These are phyloP conservation scores for Aureobasidium vineae DNA, from an alignment of 2,329 filamentous ascomycete species.

Conservation along the genomic window DNA sequence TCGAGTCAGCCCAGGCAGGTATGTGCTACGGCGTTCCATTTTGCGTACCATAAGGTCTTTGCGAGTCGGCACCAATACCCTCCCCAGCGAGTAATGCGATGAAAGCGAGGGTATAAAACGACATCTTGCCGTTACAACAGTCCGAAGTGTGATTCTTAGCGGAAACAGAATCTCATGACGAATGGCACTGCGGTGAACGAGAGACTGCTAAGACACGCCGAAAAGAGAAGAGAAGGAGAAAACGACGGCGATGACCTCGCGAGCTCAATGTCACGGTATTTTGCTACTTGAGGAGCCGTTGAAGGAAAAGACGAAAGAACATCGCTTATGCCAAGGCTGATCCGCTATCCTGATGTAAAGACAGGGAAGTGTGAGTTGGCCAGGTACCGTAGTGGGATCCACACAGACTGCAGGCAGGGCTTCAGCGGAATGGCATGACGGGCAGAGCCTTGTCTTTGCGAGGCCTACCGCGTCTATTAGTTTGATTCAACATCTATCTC, in stretches of 20 bases:
- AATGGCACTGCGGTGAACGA: not conserved
- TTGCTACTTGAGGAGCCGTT: conserved; percentile 12
- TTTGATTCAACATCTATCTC: conserved; percentile 13
- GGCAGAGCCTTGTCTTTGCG: conserved; percentile 10
- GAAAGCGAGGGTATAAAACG: conserved; percentile 13
- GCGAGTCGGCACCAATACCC: not conserved
- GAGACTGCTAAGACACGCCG: not conserved
- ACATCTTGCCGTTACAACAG: conserved; percentile 8
- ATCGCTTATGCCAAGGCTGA: conserved; percentile 23
- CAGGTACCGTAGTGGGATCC: conserved; percentile 4
- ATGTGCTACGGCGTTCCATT: not conserved
- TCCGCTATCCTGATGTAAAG: conserved; percentile 1
- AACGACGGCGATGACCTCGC: not conserved
- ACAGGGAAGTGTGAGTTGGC: conserved; percentile 16
- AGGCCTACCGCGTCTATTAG: conserved; percentile 13
- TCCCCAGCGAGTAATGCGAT: not conserved
- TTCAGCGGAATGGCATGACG: conserved; percentile 9
- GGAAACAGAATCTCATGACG: conserved; percentile 5
- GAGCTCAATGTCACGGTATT: conserved; percentile 14
- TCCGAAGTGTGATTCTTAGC: not conserved
- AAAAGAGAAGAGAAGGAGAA: not conserved
- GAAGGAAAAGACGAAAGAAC: conserved; percentile 7
- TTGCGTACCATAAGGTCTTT: not conserved
- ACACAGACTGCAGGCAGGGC: conserved; percentile 1
- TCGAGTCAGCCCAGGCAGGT: not conserved